Percentiles rank a stretch among this genome's conserved stretches.
These are phyloP conservation scores for Penicillium crystallinum DNA, from an alignment of 495 filamentous ascomycete species.

Conservation along the genomic window DNA sequence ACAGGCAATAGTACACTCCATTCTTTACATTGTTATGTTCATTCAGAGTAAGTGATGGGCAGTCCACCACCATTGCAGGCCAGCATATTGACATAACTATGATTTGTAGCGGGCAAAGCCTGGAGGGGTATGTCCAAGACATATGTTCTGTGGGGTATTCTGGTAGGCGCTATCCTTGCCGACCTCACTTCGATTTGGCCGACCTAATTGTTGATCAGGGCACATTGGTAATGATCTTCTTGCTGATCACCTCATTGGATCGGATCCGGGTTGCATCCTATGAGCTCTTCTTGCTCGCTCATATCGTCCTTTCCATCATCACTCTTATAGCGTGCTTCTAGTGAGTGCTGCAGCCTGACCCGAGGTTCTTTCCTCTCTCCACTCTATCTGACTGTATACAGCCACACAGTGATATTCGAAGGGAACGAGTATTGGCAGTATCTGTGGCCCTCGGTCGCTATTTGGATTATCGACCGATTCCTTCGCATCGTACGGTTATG, in stretches of 20 bases:
- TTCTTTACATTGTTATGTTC: slow-evolving; percentile 30
- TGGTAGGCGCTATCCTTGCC: slow-evolving; percentile 15
- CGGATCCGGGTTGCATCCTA: slow-evolving; percentile 45
- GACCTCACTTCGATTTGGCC: background rate
- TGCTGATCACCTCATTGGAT: slow-evolving; percentile 43
- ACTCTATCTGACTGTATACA: slow-evolving; percentile 14
- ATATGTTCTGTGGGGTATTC: slow-evolving; percentile 36
- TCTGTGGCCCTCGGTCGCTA: slow-evolving; percentile 45
- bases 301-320: slow-evolving; percentile 48
- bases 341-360: slow-evolving; percentile 30
- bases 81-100: background rate
- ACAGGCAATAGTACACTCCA: slow-evolving; percentile 44
- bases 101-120: slow-evolving; percentile 21
- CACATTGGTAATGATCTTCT: slow-evolving; percentile 42
- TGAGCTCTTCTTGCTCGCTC: slow-evolving; percentile 50
- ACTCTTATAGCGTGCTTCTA: slow-evolving; percentile 49
- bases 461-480: slow-evolving; percentile 50
- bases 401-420: slow-evolving; percentile 47
- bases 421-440: slow-evolving; percentile 45
- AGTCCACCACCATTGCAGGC: background rate
- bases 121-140: slow-evolving; percentile 28
- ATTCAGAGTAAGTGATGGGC: slow-evolving; percentile 21
- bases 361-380: background rate
- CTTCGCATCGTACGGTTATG: slow-evolving; percentile 44
- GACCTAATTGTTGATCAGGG: slow-evolving; percentile 26